phyloP scores from a whole-genome alignment of 2,329 filamentous ascomycete species.

The Stemphylium beticola region DNA sequence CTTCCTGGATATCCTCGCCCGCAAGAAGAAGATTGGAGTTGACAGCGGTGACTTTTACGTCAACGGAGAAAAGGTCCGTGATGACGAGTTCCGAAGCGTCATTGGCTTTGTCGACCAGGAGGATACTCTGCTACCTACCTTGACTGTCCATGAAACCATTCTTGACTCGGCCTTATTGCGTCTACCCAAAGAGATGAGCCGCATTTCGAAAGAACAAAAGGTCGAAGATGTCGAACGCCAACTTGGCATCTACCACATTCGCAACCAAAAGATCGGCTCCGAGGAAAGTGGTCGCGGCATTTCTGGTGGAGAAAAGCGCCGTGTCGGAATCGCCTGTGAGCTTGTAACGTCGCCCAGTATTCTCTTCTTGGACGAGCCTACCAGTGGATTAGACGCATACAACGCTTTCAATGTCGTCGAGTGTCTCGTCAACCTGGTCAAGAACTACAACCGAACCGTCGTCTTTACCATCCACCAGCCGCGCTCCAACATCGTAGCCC shows the following conservation, averaged over 20 bases:
- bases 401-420: constrained; percentile 99
- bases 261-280: constrained; percentile 92
- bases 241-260: constrained; percentile 91
- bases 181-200: constrained; percentile 90
- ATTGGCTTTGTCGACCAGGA: constrained; percentile 98
- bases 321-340: constrained; percentile 96
- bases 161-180: constrained; percentile 90
- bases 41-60: constrained; percentile 84
- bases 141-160: constrained; percentile 98
- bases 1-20: constrained; percentile 92
- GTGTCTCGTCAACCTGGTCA: constrained; percentile 90
- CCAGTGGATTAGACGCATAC: constrained; percentile 92
- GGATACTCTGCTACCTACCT: constrained; percentile 91
- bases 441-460: constrained; percentile 95
- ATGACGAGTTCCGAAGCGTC: constrained; percentile 86
- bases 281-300: constrained; percentile 96
- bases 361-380: constrained; percentile 95
- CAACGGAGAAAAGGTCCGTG: constrained; percentile 87
- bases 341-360: constrained; percentile 97
- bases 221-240: constrained; percentile 95
- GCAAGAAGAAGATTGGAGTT: constrained; percentile 91
- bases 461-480: constrained; percentile 99
- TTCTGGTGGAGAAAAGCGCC: constrained; percentile 93
- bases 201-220: constrained; percentile 83
- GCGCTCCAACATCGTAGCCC: constrained; percentile 94